These are phyloP conservation scores for Pleurotus citrinopileatus DNA, from an alignment of 768 basidiomycete genomes.

Conservation along the genomic window DNA sequence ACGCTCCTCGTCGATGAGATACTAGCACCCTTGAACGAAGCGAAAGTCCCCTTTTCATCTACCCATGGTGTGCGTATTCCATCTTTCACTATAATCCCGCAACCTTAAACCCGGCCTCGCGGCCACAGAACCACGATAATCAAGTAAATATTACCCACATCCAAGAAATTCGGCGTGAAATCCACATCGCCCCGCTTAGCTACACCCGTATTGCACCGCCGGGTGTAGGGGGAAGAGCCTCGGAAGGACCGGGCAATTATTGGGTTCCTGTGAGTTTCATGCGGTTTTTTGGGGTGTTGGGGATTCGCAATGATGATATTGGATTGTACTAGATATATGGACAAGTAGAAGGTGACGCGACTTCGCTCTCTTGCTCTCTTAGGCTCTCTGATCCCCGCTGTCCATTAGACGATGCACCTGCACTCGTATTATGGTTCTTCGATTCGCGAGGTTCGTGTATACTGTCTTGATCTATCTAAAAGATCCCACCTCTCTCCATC, in stretches of 20 bases:
- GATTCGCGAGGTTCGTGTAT: conserved; percentile 58
- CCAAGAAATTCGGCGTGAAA: conserved; percentile 65
- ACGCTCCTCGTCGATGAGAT: conserved; percentile 65
- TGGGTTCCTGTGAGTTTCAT: conserved; percentile 65
- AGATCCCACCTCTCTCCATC: not conserved
- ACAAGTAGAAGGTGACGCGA: conserved; percentile 26
- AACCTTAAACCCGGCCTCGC: not conserved
- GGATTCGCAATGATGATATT: not conserved
- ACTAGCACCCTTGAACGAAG: conserved; percentile 55
- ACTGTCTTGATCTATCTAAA: not conserved
- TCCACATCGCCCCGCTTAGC: conserved; percentile 49
- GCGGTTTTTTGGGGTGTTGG: conserved; percentile 3
- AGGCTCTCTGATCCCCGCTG: not conserved
- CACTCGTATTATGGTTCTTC: conserved; percentile 72
- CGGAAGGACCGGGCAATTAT: conserved; percentile 64
- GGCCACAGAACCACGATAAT: conserved; percentile 69
- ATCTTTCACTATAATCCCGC: not conserved
- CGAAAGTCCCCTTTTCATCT: conserved; percentile 61
- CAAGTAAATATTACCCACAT: conserved; percentile 68
- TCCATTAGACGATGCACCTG: conserved; percentile 41
- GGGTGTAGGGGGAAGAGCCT: conserved; percentile 52
- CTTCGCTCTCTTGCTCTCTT: not conserved
- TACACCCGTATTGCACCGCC: conserved; percentile 62
- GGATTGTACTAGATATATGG: conserved; percentile 42
- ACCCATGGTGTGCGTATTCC: conserved; percentile 57